A percentile compares a stretch with the other conserved stretches of the same genome.
Evolutionary conservation across 441 rosid species (phyloP).

Genomic region (Populus trichocarpa): DNA sequence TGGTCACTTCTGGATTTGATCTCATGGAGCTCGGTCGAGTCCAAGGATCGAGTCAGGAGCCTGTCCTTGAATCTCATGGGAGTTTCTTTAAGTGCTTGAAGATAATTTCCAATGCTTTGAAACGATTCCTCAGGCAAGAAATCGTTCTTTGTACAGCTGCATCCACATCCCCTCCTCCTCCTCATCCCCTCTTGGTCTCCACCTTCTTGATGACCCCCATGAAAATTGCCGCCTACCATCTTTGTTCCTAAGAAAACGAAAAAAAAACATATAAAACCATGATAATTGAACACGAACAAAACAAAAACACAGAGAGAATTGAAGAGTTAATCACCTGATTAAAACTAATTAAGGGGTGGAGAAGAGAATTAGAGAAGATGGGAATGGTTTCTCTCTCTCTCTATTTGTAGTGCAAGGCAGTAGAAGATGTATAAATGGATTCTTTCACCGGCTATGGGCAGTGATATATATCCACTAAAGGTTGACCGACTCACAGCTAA

Average conservation of each 20-base stretch:
- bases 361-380: too few species aligned
- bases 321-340: too few species aligned
- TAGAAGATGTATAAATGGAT: too few species aligned
- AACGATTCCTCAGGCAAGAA: constrained; percentile 86
- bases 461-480: too few species aligned
- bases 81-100: constrained; percentile 48
- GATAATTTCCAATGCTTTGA: constrained; percentile 52
- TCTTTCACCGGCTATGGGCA: too few species aligned
- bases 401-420: too few species aligned
- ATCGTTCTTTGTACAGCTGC: constrained; percentile 63
- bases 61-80: constrained; percentile 58
- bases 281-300: too few species aligned
- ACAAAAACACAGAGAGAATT: too few species aligned
- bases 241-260: background rate
- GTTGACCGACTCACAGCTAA: too few species aligned
- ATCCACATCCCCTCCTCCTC: constrained; percentile 52
- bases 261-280: too few species aligned
- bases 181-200: background rate
- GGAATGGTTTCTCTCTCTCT: too few species aligned
- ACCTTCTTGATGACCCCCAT: background rate
- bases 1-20: constrained; percentile 63
- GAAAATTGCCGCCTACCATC: background rate
- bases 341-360: too few species aligned
- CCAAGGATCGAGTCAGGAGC: constrained; percentile 56
- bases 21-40: constrained; percentile 62